phyloP scores from a whole-genome alignment of 306 rosid species.

The Rosa rugosa region DNA sequence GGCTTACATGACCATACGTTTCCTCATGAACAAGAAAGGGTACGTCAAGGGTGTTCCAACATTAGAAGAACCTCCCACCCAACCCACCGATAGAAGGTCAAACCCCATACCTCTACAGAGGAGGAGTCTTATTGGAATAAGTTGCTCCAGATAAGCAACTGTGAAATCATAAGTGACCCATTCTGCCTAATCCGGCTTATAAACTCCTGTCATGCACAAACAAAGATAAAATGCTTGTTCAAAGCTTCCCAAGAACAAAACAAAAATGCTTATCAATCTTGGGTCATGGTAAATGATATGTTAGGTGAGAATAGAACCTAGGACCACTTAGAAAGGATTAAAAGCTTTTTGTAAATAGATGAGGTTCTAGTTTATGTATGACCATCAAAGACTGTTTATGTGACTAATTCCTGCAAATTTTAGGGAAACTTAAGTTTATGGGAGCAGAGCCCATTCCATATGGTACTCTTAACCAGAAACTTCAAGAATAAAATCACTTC shows the following conservation, averaged over 20 bases:
- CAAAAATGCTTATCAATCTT: neutral
- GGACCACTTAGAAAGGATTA: neutral
- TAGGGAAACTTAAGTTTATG: neutral
- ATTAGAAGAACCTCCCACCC: neutral
- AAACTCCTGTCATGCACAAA: neutral
- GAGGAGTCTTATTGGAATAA: neutral
- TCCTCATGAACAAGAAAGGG: neutral
- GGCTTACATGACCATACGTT: neutral
- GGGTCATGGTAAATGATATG: neutral
- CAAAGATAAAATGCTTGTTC: neutral
- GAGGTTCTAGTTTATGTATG: neutral
- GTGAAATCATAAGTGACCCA: neutral
- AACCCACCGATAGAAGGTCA: neutral
- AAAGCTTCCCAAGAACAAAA: neutral
- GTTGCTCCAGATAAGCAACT: neutral
- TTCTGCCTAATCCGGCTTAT: neutral
- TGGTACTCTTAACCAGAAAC: neutral
- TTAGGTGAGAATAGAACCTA: neutral
- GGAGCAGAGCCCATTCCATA: neutral
- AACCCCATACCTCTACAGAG: neutral
- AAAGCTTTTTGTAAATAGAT: neutral
- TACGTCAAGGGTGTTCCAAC: neutral
- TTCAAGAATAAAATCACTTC: neutral
- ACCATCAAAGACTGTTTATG: neutral
- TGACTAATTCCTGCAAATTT: neutral